These are phyloP conservation scores for Golubevia pallescens DNA, from an alignment of 1,284 basidiomycete species.

Conservation along the genomic window DNA sequence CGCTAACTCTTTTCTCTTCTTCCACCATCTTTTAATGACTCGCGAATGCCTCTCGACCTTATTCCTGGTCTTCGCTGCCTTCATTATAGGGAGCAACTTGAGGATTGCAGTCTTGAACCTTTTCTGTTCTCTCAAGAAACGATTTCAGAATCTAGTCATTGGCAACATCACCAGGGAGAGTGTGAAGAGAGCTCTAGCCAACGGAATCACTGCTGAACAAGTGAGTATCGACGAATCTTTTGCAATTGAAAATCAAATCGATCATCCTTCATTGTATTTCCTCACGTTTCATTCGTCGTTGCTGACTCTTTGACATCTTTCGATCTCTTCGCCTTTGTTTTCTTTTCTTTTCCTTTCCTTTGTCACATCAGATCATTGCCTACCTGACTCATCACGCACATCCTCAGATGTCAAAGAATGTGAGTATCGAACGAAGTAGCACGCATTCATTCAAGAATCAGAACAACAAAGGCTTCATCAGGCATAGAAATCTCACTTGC, in stretches of 20 bases:
- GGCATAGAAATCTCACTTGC: neutral
- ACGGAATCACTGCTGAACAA: constrained; percentile 96
- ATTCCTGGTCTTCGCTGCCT: no score
- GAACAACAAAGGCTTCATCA: no score
- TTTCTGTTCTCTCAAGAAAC: constrained; percentile 87
- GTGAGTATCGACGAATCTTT: constrained; percentile 66
- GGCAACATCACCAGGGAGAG: constrained; percentile 93
- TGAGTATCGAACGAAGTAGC: constrained; percentile 68
- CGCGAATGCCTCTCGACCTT: no score
- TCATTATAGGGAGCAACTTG: no score
- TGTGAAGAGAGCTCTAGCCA: constrained; percentile 88
- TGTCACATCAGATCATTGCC: constrained; percentile 74
- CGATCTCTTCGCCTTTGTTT: neutral
- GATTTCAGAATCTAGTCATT: constrained; percentile 94
- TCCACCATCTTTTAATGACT: no score
- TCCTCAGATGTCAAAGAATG: constrained; percentile 95
- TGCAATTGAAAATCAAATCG: neutral
- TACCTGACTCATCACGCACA: constrained; percentile 94
- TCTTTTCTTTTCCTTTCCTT: neutral
- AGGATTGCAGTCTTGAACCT: constrained; percentile 82
- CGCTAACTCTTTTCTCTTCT: neutral
- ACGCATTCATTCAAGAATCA: no score
- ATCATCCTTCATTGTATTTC: neutral
- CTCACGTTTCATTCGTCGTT: neutral
- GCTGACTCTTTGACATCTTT: neutral